phyloP scores from a whole-genome alignment of 139 green algal genomes.

The Choricystis sp. region DNA sequence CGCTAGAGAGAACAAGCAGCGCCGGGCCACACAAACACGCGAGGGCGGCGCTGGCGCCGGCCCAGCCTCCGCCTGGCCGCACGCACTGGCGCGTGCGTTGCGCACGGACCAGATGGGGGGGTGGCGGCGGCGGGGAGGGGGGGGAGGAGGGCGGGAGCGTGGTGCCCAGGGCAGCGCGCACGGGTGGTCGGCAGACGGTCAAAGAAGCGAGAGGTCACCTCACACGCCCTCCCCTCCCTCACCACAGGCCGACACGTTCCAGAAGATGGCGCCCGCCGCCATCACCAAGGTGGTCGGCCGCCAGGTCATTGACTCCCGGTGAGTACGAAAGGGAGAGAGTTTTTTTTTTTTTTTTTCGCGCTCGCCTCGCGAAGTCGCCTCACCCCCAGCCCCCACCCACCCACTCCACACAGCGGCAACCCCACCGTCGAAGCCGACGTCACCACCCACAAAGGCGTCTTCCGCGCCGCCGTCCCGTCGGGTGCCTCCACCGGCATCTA shows the following conservation, averaged over 20 bases:
- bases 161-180: no score
- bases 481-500: slow-evolving; percentile 91
- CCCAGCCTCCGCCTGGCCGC: no score
- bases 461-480: slow-evolving; percentile 75
- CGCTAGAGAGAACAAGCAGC: no score
- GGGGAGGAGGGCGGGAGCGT: no score
- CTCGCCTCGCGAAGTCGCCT: not conserved
- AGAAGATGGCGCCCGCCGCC: slow-evolving; percentile 34
- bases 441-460: slow-evolving; percentile 77
- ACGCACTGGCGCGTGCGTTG: no score
- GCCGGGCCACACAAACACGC: no score
- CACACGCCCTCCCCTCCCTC: not conserved
- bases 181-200: no score
- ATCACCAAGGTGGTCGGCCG: slow-evolving; percentile 77
- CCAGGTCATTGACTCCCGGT: slow-evolving; percentile 95
- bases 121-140: no score
- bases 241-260: slow-evolving; percentile 40
- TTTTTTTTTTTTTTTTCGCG: not conserved
- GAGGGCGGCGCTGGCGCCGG: no score
- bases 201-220: no score
- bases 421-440: slow-evolving; percentile 86
- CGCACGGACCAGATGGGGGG: no score
- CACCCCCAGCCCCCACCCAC: not conserved
- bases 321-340: slow-evolving; percentile 24
- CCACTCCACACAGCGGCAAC: slow-evolving; percentile 50